These are phyloP conservation scores for Pythium aristosporum DNA, from an alignment of 352 stramenopile genomes.

Conservation along the genomic window DNA sequence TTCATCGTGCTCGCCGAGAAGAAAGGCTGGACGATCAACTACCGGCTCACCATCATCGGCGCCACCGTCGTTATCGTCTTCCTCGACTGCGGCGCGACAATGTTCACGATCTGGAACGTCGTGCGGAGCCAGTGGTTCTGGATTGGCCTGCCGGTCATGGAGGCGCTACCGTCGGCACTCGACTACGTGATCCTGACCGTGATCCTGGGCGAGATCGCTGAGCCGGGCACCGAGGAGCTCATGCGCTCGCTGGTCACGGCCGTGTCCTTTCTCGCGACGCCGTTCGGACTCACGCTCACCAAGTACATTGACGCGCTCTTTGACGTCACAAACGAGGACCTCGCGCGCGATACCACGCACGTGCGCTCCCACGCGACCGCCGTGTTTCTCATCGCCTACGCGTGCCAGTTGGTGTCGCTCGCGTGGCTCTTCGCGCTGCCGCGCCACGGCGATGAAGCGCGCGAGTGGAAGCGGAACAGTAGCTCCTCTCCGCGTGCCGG, in stretches of 20 bases:
- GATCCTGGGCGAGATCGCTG: slow-evolving; percentile 49
- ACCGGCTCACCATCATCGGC: slow-evolving; percentile 36
- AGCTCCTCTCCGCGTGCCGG: slow-evolving; percentile 27
- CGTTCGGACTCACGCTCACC: slow-evolving; percentile 47
- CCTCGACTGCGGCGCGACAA: slow-evolving; percentile 40
- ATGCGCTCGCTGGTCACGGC: slow-evolving; percentile 47
- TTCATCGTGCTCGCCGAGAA: slow-evolving; percentile 34
- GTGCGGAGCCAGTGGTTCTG: slow-evolving; percentile 68
- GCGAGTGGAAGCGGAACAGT: slow-evolving; percentile 30
- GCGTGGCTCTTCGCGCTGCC: slow-evolving; percentile 49
- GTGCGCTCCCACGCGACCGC: slow-evolving; percentile 46
- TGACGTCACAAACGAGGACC: slow-evolving; percentile 43
- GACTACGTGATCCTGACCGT: slow-evolving; percentile 55
- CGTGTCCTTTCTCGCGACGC: slow-evolving; percentile 42
- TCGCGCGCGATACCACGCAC: slow-evolving; percentile 43
- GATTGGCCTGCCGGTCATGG: slow-evolving; percentile 59
- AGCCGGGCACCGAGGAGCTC: slow-evolving; percentile 31
- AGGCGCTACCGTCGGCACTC: slow-evolving; percentile 47
- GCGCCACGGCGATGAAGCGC: slow-evolving; percentile 30
- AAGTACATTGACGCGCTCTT: slow-evolving; percentile 66
- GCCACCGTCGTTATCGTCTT: slow-evolving; percentile 33
- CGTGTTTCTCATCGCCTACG: slow-evolving; percentile 57
- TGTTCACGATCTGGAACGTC: slow-evolving; percentile 62
- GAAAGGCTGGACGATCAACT: slow-evolving; percentile 46
- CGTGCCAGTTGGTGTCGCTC: slow-evolving; percentile 46